Conservation (phyloP, 2,329 filamentous ascomycete genomes). For the Aspergillus piperis region DNA sequence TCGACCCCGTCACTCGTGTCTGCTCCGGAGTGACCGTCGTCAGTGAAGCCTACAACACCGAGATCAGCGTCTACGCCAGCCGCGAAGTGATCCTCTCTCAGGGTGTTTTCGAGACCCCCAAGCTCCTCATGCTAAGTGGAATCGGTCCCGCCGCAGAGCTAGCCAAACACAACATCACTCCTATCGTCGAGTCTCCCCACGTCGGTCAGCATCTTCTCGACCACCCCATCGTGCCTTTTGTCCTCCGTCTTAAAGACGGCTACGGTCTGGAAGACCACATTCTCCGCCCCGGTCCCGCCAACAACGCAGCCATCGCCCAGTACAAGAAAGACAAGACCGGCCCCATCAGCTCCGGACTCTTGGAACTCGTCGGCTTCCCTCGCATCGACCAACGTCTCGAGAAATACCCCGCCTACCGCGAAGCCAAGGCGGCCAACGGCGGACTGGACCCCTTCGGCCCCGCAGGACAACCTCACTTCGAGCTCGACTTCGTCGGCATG, state of each 20-base stretch:
- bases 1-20: constrained; percentile 48
- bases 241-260: constrained; percentile 47
- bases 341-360: constrained; percentile 45
- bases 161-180: constrained; percentile 29
- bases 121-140: constrained; percentile 54
- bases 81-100: constrained; percentile 53
- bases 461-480: constrained; percentile 61
- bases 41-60: constrained; percentile 32
- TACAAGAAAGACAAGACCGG: constrained; percentile 46
- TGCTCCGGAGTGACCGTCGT: constrained; percentile 53
- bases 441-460: constrained; percentile 57
- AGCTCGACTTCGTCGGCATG: constrained; percentile 63
- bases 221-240: constrained; percentile 45
- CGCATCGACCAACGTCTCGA: constrained; percentile 21
- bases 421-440: constrained; percentile 44
- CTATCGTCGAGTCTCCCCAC: constrained; percentile 36
- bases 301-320: constrained; percentile 35
- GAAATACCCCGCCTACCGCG: constrained; percentile 51
- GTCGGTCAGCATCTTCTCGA: constrained; percentile 39
- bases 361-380: constrained; percentile 57
- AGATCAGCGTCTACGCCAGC: constrained; percentile 49
- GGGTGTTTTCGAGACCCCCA: constrained; percentile 56
- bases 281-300: constrained; percentile 37
- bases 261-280: constrained; percentile 44
- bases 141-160: constrained; percentile 48